Conservation (phyloP, 257 asterid genomes). For the Striga asiatica region DNA sequence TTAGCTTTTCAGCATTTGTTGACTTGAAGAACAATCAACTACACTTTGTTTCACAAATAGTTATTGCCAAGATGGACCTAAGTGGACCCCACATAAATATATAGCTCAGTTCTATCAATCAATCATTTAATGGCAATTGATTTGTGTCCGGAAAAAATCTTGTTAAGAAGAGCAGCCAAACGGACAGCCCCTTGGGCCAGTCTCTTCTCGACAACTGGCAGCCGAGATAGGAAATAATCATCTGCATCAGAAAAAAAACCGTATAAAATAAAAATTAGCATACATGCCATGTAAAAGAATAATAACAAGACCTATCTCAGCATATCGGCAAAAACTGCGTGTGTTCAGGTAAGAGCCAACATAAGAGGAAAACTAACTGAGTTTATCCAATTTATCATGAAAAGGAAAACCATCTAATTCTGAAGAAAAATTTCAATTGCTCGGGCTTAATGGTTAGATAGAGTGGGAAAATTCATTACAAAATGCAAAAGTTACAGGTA, state of each 20-base stretch:
- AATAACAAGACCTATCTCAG: background rate
- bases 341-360: no score
- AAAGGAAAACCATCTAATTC: no score
- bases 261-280: background rate
- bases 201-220: conserved; percentile 76
- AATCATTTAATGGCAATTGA: conserved; percentile 49
- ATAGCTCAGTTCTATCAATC: conserved; percentile 9
- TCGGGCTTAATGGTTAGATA: no score
- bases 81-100: conserved; percentile 5
- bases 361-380: no score
- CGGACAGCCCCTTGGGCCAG: conserved; percentile 74
- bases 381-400: no score
- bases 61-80: no score
- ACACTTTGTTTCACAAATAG: no score
- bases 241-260: conserved; percentile 30
- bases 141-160: conserved; percentile 31
- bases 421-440: no score
- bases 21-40: conserved; percentile 22
- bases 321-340: no score
- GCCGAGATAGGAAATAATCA: conserved; percentile 69
- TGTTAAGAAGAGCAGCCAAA: conserved; percentile 76
- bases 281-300: no score
- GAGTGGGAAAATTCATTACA: background rate
- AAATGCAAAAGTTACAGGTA: no score
- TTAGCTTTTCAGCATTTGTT: conserved; percentile 18